Conservation (phyloP, 306 rosid species). For the Lupinus albus region DNA sequence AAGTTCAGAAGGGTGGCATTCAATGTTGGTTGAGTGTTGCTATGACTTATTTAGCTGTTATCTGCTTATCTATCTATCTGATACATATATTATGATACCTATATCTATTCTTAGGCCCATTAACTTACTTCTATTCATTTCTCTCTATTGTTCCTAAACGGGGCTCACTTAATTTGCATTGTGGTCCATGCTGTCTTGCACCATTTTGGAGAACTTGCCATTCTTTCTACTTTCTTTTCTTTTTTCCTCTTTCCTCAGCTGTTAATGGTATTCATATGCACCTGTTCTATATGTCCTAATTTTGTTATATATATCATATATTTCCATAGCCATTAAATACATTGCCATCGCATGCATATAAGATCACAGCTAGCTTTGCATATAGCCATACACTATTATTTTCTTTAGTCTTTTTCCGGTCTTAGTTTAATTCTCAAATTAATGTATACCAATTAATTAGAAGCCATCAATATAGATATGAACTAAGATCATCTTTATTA, state of each 20-base stretch:
- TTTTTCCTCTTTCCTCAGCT: constrained; percentile 38
- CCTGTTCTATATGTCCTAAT: constrained; percentile 38
- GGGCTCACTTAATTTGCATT: constrained; percentile 51
- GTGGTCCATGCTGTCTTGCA: constrained; percentile 57
- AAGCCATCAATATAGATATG: constrained; percentile 40
- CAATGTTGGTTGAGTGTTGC: constrained; percentile 65
- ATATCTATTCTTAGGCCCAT: constrained; percentile 28
- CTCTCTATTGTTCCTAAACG: constrained; percentile 47
- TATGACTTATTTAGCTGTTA: constrained; percentile 38
- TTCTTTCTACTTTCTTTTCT: constrained; percentile 50
- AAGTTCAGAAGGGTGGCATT: constrained; percentile 41
- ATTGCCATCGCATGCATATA: constrained; percentile 37
- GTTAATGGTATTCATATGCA: constrained; percentile 47
- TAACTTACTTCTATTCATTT: neutral
- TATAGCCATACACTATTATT: constrained; percentile 32
- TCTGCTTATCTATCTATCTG: constrained; percentile 16
- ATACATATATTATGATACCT: neutral
- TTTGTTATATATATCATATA: constrained; percentile 35
- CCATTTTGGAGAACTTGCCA: constrained; percentile 48
- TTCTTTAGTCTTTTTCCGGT: constrained; percentile 23
- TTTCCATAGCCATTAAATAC: constrained; percentile 27
- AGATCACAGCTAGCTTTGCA: constrained; percentile 39
- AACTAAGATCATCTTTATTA: too few species aligned
- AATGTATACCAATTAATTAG: constrained; percentile 19
- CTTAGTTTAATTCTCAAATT: constrained; percentile 25